These are phyloP conservation scores for Alternaria sp. DNA, from an alignment of 2,329 filamentous ascomycete species.

Conservation along the genomic window DNA sequence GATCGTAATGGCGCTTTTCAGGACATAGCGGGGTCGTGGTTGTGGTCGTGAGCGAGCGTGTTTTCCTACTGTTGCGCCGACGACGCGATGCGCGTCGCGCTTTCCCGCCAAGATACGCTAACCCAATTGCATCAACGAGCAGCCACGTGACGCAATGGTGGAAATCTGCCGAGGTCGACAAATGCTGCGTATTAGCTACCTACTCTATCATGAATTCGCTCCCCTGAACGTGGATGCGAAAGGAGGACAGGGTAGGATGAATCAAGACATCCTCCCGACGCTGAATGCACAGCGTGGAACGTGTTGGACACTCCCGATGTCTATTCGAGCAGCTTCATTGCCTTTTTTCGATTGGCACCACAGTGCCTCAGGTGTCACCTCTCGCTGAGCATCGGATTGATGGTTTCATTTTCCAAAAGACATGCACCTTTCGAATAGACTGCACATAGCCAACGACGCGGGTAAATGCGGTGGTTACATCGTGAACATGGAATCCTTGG, in stretches of 20 bases:
- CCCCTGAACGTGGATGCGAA: no score
- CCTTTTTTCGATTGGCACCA: not conserved
- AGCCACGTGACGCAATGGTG: not conserved
- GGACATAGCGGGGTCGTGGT: slow-evolving; percentile 23
- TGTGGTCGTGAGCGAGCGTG: slow-evolving; percentile 11
- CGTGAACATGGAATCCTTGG: not conserved
- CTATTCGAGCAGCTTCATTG: not conserved
- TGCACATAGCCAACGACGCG: not conserved
- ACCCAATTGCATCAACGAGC: not conserved
- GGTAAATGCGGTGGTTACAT: not conserved
- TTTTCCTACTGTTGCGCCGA: slow-evolving; percentile 18
- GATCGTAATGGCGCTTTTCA: slow-evolving; percentile 20
- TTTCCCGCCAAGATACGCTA: slow-evolving; percentile 21
- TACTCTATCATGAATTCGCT: not conserved
- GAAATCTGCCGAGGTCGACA: not conserved
- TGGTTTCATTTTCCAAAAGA: not conserved
- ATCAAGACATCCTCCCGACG: not conserved
- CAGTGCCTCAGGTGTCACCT: not conserved
- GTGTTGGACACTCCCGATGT: not conserved
- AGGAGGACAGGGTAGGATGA: not conserved
- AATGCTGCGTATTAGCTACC: not conserved
- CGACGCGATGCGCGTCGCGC: slow-evolving; percentile 35
- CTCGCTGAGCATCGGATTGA: no score
- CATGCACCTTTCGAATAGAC: not conserved
- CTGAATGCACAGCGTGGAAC: not conserved